Evolutionary conservation across 345 rosid species (phyloP).

Genomic region (Isatis tinctoria): DNA sequence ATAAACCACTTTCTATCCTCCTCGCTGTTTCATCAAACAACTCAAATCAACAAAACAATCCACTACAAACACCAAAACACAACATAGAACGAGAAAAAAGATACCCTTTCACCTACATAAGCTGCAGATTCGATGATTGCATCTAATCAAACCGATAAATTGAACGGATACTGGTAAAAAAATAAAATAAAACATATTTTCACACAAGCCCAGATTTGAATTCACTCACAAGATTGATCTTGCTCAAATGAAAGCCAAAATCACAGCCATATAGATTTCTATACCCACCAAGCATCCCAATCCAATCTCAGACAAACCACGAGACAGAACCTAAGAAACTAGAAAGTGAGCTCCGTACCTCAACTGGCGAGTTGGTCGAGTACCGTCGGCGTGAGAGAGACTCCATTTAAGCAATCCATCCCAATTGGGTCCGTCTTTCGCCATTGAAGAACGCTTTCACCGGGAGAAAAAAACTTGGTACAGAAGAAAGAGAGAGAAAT

Average conservation of each 20-base stretch:
- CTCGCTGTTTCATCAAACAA: constrained; percentile 47
- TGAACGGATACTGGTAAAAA: neutral
- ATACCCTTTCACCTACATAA: neutral
- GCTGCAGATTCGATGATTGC: neutral
- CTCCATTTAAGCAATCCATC: constrained; percentile 96
- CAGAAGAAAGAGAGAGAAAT: neutral
- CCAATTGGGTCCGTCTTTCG: constrained; percentile 93
- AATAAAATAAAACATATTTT: neutral
- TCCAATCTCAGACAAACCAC: neutral
- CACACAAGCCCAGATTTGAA: neutral
- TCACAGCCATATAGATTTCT: neutral
- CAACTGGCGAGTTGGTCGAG: constrained; percentile 52
- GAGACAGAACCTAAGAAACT: neutral
- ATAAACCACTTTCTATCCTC: constrained; percentile 94
- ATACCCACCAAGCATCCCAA: neutral
- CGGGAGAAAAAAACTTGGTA: neutral
- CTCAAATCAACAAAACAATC: constrained; percentile 6
- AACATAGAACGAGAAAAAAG: neutral
- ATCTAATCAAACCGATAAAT: neutral
- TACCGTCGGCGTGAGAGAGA: constrained; percentile 81
- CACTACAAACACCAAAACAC: neutral
- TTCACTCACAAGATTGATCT: neutral
- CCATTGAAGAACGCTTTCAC: constrained; percentile 41
- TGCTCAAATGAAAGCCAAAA: neutral
- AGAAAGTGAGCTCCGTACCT: constrained; percentile 40